phyloP scores from a whole-genome alignment of 257 asterid genomes.

The Salvia rosmarinus region DNA sequence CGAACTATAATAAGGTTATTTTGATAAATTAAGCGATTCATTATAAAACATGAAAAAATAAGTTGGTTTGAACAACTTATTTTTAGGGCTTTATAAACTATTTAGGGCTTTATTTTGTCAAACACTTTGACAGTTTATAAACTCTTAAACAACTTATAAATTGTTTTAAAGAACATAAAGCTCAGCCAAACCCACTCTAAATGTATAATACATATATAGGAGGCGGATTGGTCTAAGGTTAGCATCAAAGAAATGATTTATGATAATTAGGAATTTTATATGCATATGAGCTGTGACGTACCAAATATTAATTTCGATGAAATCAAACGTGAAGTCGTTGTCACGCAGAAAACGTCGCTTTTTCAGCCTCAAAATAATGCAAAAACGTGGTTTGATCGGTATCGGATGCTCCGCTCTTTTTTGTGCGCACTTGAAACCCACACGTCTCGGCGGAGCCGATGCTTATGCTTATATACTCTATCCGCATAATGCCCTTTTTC shows the following conservation, averaged over 20 bases:
- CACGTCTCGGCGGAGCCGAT: not conserved
- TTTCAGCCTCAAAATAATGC: conserved; percentile 13
- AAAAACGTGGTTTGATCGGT: conserved; percentile 34
- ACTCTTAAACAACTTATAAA: no score
- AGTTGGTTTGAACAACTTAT: no score
- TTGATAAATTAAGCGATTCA: no score
- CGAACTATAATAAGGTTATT: no score
- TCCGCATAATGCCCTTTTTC: conserved; percentile 4
- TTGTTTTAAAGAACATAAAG: no score
- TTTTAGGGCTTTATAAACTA: no score
- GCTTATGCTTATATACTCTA: not conserved
- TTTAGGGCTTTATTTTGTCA: no score
- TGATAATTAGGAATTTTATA: not conserved
- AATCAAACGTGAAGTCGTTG: conserved; percentile 23
- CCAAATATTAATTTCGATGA: conserved; percentile 21
- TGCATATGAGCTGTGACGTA: conserved; percentile 21
- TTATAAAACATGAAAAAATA: no score
- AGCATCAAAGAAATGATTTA: conserved; percentile 23
- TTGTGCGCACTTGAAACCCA: conserved; percentile 24
- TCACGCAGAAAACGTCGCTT: conserved; percentile 10
- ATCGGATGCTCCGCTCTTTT: conserved; percentile 29
- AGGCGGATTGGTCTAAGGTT: conserved; percentile 23
- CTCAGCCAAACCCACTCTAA: no score
- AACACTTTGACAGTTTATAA: no score
- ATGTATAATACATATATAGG: not conserved